phyloP scores from a whole-genome alignment of 768 basidiomycete species.

The Mycena maculata region DNA sequence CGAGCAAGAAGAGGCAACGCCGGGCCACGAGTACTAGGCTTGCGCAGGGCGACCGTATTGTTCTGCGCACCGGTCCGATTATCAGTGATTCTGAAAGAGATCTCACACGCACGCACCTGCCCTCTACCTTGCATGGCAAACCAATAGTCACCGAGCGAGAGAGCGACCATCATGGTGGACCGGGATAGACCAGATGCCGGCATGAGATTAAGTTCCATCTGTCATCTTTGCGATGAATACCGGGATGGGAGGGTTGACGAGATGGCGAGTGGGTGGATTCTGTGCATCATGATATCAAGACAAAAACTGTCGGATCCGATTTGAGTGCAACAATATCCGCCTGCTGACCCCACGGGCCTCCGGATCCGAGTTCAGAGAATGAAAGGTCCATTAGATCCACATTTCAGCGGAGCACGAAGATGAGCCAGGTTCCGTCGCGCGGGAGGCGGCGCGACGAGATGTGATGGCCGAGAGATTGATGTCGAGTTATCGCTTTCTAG shows the following conservation, averaged over 20 bases:
- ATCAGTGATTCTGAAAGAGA: not conserved
- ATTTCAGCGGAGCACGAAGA: not conserved
- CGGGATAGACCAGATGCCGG: constrained; percentile 7
- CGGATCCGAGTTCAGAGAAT: constrained; percentile 6
- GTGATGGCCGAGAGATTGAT: constrained; percentile 3
- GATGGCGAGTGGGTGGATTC: constrained; percentile 7
- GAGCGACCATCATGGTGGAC: not conserved
- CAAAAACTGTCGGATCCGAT: constrained; percentile 21
- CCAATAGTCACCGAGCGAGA: constrained; percentile 2
- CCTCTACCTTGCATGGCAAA: not conserved
- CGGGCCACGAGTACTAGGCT: no score
- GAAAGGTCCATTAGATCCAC: not conserved
- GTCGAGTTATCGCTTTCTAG: not conserved
- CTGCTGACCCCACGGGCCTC: not conserved
- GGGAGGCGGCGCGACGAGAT: not conserved
- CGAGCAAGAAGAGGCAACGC: not conserved
- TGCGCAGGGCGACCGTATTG: no score
- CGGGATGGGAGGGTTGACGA: constrained; percentile 1
- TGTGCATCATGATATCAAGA: constrained; percentile 30
- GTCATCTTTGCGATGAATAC: constrained; percentile 15
- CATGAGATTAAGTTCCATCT: constrained; percentile 23
- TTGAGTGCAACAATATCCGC: not conserved
- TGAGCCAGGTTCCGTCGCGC: not conserved
- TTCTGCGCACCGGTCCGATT: not conserved
- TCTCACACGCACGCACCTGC: constrained; percentile 13